These are phyloP conservation scores for Dalechampia spathulata DNA, from an alignment of 441 rosid species.

Conservation along the genomic window DNA sequence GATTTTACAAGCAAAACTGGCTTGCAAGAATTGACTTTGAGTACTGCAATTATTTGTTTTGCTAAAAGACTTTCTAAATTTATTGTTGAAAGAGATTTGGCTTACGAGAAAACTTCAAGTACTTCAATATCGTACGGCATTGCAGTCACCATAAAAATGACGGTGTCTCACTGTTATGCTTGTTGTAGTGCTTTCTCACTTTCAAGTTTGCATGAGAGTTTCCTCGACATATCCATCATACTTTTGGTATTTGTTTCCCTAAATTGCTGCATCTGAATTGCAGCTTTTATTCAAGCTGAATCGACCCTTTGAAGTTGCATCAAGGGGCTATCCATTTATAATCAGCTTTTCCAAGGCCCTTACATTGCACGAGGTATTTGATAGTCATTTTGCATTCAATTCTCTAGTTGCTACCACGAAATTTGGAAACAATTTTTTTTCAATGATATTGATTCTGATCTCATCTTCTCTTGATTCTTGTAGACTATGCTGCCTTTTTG, in stretches of 20 bases:
- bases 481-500: constrained; percentile 81
- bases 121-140: too few relatives aligned
- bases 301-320: constrained; percentile 96
- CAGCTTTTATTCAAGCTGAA: constrained; percentile 91
- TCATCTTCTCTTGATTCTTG: constrained; percentile 22
- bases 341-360: constrained; percentile 78
- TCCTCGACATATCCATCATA: not conserved
- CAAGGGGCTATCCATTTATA: constrained; percentile 84
- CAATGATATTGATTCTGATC: constrained; percentile 18
- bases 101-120: too few relatives aligned
- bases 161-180: not conserved
- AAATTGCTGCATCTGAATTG: constrained; percentile 1
- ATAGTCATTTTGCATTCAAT: constrained; percentile 8
- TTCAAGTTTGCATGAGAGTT: not conserved
- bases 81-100: too few relatives aligned
- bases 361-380: constrained; percentile 69
- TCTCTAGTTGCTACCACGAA: not conserved
- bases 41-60: not conserved
- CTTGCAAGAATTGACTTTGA: not conserved
- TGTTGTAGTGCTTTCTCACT: not conserved
- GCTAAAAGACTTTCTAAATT: too few relatives aligned
- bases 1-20: not conserved
- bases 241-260: not conserved
- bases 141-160: not conserved
- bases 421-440: constrained; percentile 7